These are phyloP conservation scores for Tephrocybe sp. DNA, from an alignment of 768 basidiomycete genomes.

Conservation along the genomic window DNA sequence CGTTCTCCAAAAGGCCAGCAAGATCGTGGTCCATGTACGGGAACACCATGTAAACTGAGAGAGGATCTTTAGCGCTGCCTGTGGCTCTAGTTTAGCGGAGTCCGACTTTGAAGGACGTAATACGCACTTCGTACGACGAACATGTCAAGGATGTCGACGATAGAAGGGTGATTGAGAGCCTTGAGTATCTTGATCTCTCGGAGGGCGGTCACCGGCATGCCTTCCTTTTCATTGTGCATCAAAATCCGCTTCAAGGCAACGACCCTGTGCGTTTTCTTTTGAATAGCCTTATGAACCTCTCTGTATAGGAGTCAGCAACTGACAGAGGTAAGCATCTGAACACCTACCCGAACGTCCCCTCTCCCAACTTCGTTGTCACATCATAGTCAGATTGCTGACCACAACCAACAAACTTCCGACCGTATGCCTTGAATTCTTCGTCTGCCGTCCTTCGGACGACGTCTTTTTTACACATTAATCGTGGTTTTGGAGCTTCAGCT, in stretches of 20 bases:
- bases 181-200: constrained; percentile 98
- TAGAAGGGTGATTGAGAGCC: constrained; percentile 78
- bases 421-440: constrained; percentile 69
- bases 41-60: constrained; percentile 97
- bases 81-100: constrained; percentile 1
- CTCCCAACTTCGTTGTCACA: constrained; percentile 84
- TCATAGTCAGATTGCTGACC: constrained; percentile 77
- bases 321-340: background rate
- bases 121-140: constrained; percentile 78
- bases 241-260: constrained; percentile 95
- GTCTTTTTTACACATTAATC: constrained; percentile 36
- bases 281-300: constrained; percentile 88
- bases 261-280: constrained; percentile 52
- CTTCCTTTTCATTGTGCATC: constrained; percentile 96
- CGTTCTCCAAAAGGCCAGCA: constrained; percentile 91
- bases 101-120: background rate
- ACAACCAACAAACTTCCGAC: constrained; percentile 66
- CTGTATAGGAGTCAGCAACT: constrained; percentile 35
- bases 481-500: constrained; percentile 19
- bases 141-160: constrained; percentile 91
- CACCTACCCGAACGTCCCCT: constrained; percentile 94
- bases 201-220: constrained; percentile 94
- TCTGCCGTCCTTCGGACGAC: constrained; percentile 53
- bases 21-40: constrained; percentile 99
- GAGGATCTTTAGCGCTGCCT: constrained; percentile 69